A percentile compares a stretch with the other conserved stretches of the same genome.
phyloP scores from a whole-genome alignment of 2,329 filamentous ascomycete species.

The Bipolaris sorokiniana region DNA sequence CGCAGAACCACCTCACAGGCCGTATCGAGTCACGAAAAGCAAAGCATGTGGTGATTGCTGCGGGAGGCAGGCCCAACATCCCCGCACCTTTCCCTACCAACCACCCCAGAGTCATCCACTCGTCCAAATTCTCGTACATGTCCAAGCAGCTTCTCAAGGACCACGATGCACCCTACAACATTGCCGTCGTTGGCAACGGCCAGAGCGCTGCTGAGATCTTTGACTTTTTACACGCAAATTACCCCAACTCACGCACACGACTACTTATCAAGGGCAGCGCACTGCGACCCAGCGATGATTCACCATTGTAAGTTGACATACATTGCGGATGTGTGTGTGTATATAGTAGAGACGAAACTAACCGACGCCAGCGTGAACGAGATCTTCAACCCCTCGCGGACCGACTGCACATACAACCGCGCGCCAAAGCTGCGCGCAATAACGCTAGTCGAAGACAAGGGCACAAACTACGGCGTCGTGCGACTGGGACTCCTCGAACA shows the following conservation, averaged over 20 bases:
- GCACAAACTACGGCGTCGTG: conserved; percentile 95
- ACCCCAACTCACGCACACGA: conserved; percentile 78
- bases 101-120: conserved; percentile 81
- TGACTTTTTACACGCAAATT: conserved; percentile 80
- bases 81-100: conserved; percentile 72
- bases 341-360: conserved; percentile 24
- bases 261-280: conserved; percentile 84
- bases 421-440: conserved; percentile 66
- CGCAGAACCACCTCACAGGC: conserved; percentile 66
- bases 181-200: conserved; percentile 86
- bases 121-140: conserved; percentile 78
- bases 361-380: conserved; percentile 76
- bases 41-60: conserved; percentile 73
- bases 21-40: conserved; percentile 60
- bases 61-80: conserved; percentile 72
- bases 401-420: conserved; percentile 76
- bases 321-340: neutral
- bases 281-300: conserved; percentile 90
- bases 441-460: conserved; percentile 71
- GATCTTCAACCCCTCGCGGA: conserved; percentile 88
- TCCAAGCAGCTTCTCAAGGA: conserved; percentile 66
- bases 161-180: conserved; percentile 65
- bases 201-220: conserved; percentile 97
- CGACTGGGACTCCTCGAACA: conserved; percentile 87
- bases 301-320: conserved; percentile 77